Evolutionary conservation across 331 rosid species (phyloP).

Genomic region (Arachis monticola): DNA sequence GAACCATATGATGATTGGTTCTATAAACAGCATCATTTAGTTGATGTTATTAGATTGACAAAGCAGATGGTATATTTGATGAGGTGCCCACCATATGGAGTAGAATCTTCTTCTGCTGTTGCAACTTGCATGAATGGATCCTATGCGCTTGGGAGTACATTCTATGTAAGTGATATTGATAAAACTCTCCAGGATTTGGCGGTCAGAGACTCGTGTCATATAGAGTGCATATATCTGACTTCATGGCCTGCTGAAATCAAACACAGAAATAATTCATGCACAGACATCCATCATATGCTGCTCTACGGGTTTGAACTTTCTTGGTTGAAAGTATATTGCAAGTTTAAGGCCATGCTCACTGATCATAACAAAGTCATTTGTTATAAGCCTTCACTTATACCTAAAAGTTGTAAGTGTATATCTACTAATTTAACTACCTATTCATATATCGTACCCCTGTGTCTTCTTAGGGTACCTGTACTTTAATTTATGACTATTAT

Average conservation of each 20-base stretch:
- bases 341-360: not conserved
- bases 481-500: too few species aligned
- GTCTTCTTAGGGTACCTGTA: too few species aligned
- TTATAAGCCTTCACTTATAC: not conserved
- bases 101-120: not conserved
- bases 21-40: not conserved
- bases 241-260: not conserved
- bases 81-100: conserved; percentile 15
- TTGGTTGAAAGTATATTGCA: not conserved
- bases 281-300: not conserved
- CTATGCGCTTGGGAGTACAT: not conserved
- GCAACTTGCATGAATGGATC: not conserved
- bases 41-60: not conserved
- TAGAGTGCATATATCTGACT: conserved; percentile 21
- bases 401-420: not conserved
- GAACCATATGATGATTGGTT: not conserved
- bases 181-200: not conserved
- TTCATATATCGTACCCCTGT: too few species aligned
- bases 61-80: not conserved
- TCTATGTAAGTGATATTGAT: not conserved
- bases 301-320: conserved; percentile 45
- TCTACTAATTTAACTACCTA: not conserved
- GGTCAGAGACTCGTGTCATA: conserved; percentile 16
- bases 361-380: not conserved
- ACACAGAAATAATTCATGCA: conserved; percentile 8